Percentiles rank a stretch among this genome's conserved stretches.
phyloP scores from a whole-genome alignment of 805 yeast genomes.

The Candida yuanshanica region DNA sequence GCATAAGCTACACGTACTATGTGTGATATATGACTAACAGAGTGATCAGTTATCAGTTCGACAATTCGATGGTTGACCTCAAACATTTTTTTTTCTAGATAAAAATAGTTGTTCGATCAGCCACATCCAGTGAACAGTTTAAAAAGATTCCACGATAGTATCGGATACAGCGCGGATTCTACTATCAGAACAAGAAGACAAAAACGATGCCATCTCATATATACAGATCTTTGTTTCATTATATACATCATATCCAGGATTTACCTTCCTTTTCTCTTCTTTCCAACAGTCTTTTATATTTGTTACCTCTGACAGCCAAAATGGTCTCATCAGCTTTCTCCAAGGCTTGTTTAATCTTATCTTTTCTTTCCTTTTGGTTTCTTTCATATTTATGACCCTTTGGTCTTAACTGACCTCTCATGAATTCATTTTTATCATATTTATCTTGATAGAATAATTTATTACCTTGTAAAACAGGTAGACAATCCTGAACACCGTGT shows the following conservation, averaged over 20 bases:
- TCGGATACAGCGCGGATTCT: no score
- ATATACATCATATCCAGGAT: constrained; percentile 17
- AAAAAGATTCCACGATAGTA: no score
- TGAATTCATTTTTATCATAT: constrained; percentile 58
- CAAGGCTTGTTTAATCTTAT: constrained; percentile 60
- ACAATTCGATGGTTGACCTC: no score
- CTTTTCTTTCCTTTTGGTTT: constrained; percentile 50
- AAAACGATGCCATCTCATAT: background rate
- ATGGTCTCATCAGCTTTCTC: constrained; percentile 62
- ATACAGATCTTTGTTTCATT: background rate
- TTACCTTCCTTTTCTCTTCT: constrained; percentile 19
- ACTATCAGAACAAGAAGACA: no score
- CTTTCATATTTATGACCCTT: constrained; percentile 82
- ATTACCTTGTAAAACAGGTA: constrained; percentile 47
- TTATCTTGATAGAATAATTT: constrained; percentile 78
- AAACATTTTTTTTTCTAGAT: no score
- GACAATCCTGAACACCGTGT: constrained; percentile 71
- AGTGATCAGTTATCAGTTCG: no score
- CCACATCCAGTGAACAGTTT: no score
- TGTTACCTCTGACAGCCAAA: constrained; percentile 36
- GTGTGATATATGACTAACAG: no score
- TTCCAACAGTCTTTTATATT: constrained; percentile 22
- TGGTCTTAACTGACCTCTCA: constrained; percentile 72
- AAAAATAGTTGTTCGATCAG: no score
- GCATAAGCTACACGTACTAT: background rate